Conservation (phyloP, 352 stramenopile genomes). For the Pythium guiyangense region DNA sequence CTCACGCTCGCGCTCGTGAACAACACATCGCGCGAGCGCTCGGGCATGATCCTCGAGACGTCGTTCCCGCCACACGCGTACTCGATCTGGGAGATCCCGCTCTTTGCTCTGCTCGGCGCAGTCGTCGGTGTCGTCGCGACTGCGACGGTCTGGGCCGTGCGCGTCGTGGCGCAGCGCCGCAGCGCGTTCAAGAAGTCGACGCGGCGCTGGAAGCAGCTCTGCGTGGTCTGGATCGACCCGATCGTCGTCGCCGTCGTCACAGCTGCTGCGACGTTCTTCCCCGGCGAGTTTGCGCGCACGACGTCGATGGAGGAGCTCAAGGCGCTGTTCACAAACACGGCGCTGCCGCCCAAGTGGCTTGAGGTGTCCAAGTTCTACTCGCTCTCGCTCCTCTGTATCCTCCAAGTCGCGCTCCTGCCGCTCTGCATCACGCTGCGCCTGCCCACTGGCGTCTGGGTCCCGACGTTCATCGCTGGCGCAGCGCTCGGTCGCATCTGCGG, state of each 20-base stretch:
- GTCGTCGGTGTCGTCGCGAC: constrained; percentile 55
- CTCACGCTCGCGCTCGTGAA: constrained; percentile 58
- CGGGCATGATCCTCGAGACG: constrained; percentile 44
- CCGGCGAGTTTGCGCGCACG: constrained; percentile 53
- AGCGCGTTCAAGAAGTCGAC: constrained; percentile 30
- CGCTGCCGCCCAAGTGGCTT: constrained; percentile 42
- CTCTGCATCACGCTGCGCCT: constrained; percentile 81
- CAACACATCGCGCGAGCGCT: constrained; percentile 44
- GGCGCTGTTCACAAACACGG: constrained; percentile 51
- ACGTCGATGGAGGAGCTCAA: constrained; percentile 56
- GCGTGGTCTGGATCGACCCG: constrained; percentile 65
- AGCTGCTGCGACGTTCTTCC: constrained; percentile 63
- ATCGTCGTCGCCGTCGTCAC: constrained; percentile 60
- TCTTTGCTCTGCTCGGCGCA: constrained; percentile 55
- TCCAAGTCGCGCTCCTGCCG: constrained; percentile 65
- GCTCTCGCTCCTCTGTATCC: constrained; percentile 32
- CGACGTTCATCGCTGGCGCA: constrained; percentile 81
- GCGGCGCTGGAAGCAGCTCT: constrained; percentile 39
- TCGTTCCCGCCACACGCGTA: constrained; percentile 47
- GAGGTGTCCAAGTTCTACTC: constrained; percentile 67
- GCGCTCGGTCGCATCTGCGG: constrained; percentile 78
- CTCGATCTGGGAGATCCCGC: constrained; percentile 66
- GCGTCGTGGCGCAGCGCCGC: constrained; percentile 42
- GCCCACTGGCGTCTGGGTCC: constrained; percentile 80
- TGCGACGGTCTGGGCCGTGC: constrained; percentile 54